Base-by-base conservation (phyloP, 441 rosid species). In the Metrosideros polymorpha region DNA sequence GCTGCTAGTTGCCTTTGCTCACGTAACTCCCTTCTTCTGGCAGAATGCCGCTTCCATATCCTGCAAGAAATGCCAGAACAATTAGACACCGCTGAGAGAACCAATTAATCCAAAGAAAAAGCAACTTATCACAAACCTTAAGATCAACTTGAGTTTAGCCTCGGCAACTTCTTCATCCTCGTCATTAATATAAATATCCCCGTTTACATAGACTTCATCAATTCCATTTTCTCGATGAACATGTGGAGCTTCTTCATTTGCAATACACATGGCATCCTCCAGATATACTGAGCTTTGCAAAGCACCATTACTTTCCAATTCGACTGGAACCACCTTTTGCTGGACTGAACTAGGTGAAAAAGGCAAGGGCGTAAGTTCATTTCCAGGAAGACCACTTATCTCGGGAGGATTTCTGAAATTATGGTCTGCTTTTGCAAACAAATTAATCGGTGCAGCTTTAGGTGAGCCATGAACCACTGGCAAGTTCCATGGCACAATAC, bases 111-210 rank as follows among this genome's bases (percentile, higher is more conserved):
- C 84, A 83, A 83, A 83, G 59, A 51, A 30, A 83, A 24, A 83
- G 59, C 45, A 52, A 83, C 63, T 51, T 51, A 52, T 53, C 84
- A 54, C 89, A 85, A 89, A 98, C 99, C 99, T 95, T 88, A 94
- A 87, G 88, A 96, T 95, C 93, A 95, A 90, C 92, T 92, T 96
- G 87, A 96, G 94, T 91, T 94, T 95, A 90, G 98, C 98, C 86
- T 89, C 88, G 3, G 95, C 92, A 91, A 95, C 93, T 92, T 92
- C 94, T 89, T 94, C 94, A 85, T 92, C 93, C 83, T 90, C 91
- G 83, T 87, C 89, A 61, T 85, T 82, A 85, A 51, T 89, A 83
- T 85, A 84, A 86, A 56, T 89, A 83, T 91, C 88, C 87, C 91
- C 83, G 2, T 51, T 30, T 35, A 12, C 42, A 83, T 63, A 51